Percentiles rank a stretch among this genome's conserved stretches.
Evolutionary conservation across 202 grass and related monocot genomes (phyloP).

Genomic region (Bolboschoenoplectus hybrid): DNA sequence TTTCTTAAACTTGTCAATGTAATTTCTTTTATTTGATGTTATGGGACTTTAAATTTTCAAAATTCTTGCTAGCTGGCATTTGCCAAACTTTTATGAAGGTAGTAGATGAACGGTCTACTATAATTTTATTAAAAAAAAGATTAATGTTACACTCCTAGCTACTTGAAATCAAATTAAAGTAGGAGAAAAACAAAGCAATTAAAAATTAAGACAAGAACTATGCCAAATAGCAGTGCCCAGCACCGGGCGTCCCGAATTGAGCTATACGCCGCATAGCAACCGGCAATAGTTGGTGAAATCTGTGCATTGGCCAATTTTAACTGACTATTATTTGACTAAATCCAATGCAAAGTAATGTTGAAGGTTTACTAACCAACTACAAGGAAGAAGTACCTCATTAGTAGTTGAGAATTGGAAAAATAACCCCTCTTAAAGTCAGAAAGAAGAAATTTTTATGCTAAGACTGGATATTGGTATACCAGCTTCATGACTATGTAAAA

Average conservation of each 20-base stretch:
- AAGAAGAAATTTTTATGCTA: not conserved
- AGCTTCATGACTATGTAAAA: constrained; percentile 16
- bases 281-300: not conserved
- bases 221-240: not conserved
- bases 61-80: too few relatives aligned
- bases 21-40: not conserved
- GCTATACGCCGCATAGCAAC: not conserved
- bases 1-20: not conserved
- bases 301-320: not conserved
- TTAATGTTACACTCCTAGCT: not conserved
- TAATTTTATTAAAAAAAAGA: not conserved
- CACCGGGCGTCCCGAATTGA: not conserved
- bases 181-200: not conserved
- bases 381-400: not conserved
- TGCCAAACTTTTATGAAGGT: not conserved
- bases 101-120: not conserved
- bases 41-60: not conserved
- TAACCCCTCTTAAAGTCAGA: constrained; percentile 3
- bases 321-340: not conserved
- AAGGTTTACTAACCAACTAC: constrained; percentile 17
- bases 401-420: constrained; percentile 21
- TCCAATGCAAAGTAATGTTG: not conserved
- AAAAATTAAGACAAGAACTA: not conserved
- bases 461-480: constrained; percentile 24
- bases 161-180: not conserved